Evolutionary conservation across 192 early-diverging fungal species (phyloP), one percentile per base, ranked within the genome.

Genomic region (Phlyctochytrium arcticum): DNA sequence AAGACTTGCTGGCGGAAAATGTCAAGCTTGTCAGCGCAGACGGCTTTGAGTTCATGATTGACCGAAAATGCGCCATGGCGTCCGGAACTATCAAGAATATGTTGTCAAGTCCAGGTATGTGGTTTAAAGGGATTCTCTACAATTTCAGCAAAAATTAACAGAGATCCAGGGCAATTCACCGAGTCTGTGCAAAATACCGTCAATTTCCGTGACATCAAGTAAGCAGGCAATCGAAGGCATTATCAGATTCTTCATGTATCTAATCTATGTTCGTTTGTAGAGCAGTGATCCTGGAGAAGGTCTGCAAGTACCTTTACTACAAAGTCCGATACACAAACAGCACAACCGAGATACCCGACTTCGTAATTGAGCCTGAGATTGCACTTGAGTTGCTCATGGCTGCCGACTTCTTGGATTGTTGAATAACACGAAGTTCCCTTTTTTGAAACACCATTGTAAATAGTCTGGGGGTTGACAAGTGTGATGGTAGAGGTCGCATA

Each of bases 21-120:
- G 89, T 92, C 31, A 92, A 90, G 67, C 85, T 99, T 6, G 78
- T 92, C 39, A 92, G 90, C 69, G 80, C 88, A 59, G 96, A 99
- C 75, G 88, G 88, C 0, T 96, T 97, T 60, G 85, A 88, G 36
- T 95, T 97, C 70, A 75, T 94, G 34, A 85, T 99, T 21, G 86
- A 90, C 70, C 84, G 90, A 19, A 76, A 88, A 35, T 92, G 89
- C 54, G 96, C 96, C 47, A 85, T 92, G 80, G 85, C 88, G 17
- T 93, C 93, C 6, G 92, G 93, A 1, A 95, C 96, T 12, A 89
- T 99, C 54, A 90, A 87, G 59, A 97, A 93, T 73, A 95, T 99
- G 93, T 81, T 99, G 2, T 89, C 89, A 19, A 83, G 84, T 49
- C 87, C 96, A 36, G 88, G 88, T 88, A 74, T 65, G 67, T 31